Evolutionary conservation across 2,329 filamentous ascomycete genomes (phyloP), one percentile per base, ranked within the genome.

Genomic region (Phoma sp.): DNA sequence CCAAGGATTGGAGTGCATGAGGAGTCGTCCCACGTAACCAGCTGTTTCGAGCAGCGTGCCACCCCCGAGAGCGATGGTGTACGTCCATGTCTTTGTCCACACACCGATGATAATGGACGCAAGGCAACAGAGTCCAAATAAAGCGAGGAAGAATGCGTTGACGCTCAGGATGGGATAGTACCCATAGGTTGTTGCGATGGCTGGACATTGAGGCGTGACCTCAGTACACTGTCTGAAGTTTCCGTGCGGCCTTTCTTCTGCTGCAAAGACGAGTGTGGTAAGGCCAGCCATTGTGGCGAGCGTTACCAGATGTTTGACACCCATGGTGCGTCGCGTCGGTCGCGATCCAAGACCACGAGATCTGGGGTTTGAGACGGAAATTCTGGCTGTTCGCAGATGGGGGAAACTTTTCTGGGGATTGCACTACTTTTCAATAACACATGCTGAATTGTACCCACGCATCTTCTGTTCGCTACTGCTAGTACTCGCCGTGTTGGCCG

Each of bases 1-100:
- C 74, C 73, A 79, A 0, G 77, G 76, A 41, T 80, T 79, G 32
- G 55, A 49, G 51, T 75, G 61, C 73, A 79, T 73, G 35, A 78
- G 69, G 10, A 79, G 59, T 32, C 78, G 72, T 8, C 76, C 77
- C 8, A 63, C 72, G 42, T 80, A 80, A 4, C 78, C 78, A 8
- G 78, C 64, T 18, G 73, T 52, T 60, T 81, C 79, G 27, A 75
- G 70, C 3, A 77, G 59, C 7, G 73, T 76, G 1, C 77, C 79
- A 9, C 77, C 63, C 3, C 65, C 70, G 2, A 78, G 62, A 7
- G 73, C 74, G 29, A 74, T 68, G 0, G 75, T 76, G 66, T 79
- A 81, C 1, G 75, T 73, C 53, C 75, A 72, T 57, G 66, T 68
- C 18, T 70, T 68, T 27, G 73, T 73, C 44, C 76, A 65, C 48